Percentiles rank a stretch among this genome's conserved stretches.
Conservation (phyloP, 2,329 filamentous ascomycete species). For the Rutstroemia sydowiana region DNA sequence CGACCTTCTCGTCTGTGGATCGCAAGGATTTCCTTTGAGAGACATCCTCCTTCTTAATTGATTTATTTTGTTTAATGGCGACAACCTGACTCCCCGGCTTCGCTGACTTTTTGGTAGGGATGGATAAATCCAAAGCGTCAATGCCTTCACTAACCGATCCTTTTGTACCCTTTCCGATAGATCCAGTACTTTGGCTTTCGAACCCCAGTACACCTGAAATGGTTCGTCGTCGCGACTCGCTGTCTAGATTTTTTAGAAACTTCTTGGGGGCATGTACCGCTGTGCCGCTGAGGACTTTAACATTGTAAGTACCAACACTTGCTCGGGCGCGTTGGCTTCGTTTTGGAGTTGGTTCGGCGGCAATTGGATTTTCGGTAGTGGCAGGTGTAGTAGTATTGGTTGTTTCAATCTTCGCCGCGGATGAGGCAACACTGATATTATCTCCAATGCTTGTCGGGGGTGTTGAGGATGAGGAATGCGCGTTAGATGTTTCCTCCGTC, state of each 20-base stretch:
- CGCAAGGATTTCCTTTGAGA: conserved; percentile 34
- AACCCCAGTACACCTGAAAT: conserved; percentile 35
- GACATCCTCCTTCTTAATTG: conserved; percentile 25
- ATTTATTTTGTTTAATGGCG: conserved; percentile 26
- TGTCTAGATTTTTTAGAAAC: conserved; percentile 35
- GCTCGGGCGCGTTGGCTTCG: conserved; percentile 49
- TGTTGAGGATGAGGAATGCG: conserved; percentile 36
- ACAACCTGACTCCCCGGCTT: conserved; percentile 28
- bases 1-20: conserved; percentile 36
- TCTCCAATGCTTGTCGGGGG: conserved; percentile 62
- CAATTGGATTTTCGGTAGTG: conserved; percentile 6
- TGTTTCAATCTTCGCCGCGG: conserved; percentile 30
- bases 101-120: conserved; percentile 35
- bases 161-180: conserved; percentile 24
- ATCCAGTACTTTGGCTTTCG: conserved; percentile 21
- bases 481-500: conserved; percentile 24
- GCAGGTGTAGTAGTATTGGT: too few relatives aligned
- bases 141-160: conserved; percentile 33
- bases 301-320: conserved; percentile 59
- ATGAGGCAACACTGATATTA: conserved; percentile 48
- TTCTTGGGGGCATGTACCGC: conserved; percentile 43
- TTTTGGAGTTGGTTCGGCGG: conserved; percentile 18
- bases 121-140: conserved; percentile 41
- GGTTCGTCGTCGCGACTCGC: conserved; percentile 36
- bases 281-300: conserved; percentile 55